phyloP scores from a whole-genome alignment of 768 basidiomycete genomes.

The Dendrothele bispora region DNA sequence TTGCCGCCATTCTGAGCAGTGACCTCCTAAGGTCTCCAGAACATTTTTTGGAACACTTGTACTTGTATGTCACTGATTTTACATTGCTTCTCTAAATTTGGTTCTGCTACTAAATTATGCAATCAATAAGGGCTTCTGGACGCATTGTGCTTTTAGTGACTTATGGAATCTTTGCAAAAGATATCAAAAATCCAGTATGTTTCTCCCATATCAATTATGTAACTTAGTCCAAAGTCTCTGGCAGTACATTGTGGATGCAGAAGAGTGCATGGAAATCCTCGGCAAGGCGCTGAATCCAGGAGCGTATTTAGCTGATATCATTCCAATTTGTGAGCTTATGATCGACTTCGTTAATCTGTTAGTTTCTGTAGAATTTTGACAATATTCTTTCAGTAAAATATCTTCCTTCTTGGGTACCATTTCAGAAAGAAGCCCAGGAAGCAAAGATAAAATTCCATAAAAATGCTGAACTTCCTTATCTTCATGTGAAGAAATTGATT shows the following conservation, averaged over 20 bases:
- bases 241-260: slow-evolving; percentile 28
- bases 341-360: background rate
- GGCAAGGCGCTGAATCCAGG: slow-evolving; percentile 23
- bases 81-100: too few species aligned
- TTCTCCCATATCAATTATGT: background rate
- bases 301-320: slow-evolving; percentile 26
- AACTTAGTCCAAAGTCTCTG: background rate
- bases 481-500: slow-evolving; percentile 16
- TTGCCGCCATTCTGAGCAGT: slow-evolving; percentile 15
- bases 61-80: too few species aligned
- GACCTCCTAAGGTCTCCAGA: slow-evolving; percentile 13
- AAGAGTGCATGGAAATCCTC: slow-evolving; percentile 24
- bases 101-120: too few species aligned
- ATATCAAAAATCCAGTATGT: slow-evolving; percentile 20
- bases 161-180: slow-evolving; percentile 22
- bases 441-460: slow-evolving; percentile 7
- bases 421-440: slow-evolving; percentile 9
- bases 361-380: background rate
- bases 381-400: slow-evolving; percentile 23
- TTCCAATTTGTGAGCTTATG: slow-evolving; percentile 22
- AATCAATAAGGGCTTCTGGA: slow-evolving; percentile 12
- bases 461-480: slow-evolving; percentile 14
- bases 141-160: slow-evolving; percentile 21
- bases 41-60: slow-evolving; percentile 19
- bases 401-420: slow-evolving; percentile 25